Evolutionary conservation across 371 early-diverging fungal genomes (phyloP), one percentile per base, ranked within the genome.

Genomic region (Circinella umbellata): DNA sequence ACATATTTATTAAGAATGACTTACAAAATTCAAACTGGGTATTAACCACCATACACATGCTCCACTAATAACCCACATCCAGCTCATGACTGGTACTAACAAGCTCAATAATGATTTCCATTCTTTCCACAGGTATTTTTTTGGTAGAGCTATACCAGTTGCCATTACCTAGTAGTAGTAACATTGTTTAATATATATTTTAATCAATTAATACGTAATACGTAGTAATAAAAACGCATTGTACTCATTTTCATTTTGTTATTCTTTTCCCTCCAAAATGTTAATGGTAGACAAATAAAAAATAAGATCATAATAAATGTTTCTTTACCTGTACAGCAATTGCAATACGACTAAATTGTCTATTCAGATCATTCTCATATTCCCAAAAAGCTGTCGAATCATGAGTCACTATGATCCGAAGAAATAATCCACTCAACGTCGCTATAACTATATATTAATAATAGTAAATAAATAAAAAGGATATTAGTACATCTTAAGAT

Each of bases 341-440:
- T n/a, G 89, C 89, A 36, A 93, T 80, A 39, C 91, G 86, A 5
- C 90, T 80, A 48, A 92, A 88, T 66, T 91, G 86, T 17, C 65
- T 72, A 13, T 69, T 72, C 15, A 75, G 47, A 42, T 57, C 47
- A 63, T 75, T 67, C 61, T 76, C 59, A 62, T 78, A 73, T 42
- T 76, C 59, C 80, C 81, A 83, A 2, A 71, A 61, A n/a, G 69
- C 36, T 20, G 66, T 49, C 11, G 69, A 37, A 47, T 70, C 57
- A 14, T 73, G 42, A 13, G 62, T 2, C 81, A 86, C 57, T 76
- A 78, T 61, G 84, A 74, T 90, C 1, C 96, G 95, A 63, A 94
- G 70, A 38, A 93, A 63, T 48, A 98, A 90, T 14, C 99, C 98
- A 70, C 90, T 85, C 10, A 90, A 49, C 11, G 91, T 87, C 18